Evolutionary conservation across 768 basidiomycete genomes (phyloP), one percentile per base, ranked within the genome.

Genomic region (Amanita rimosa): DNA sequence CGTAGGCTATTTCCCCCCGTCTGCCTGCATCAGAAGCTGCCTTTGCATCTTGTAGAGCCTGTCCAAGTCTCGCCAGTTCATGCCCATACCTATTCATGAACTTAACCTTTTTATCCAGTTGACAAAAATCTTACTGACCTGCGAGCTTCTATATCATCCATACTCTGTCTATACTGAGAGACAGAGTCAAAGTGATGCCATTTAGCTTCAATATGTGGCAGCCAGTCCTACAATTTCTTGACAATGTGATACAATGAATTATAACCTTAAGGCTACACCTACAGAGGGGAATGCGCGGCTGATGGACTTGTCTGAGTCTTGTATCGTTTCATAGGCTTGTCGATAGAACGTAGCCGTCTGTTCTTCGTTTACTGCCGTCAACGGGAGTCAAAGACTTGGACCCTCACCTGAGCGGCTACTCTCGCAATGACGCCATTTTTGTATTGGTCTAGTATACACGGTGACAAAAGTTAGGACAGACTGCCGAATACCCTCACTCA

Each of bases 401-500:
- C 13, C 24, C 37, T 27, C 54, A 85, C 88, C 57, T 81, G 79
- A 24, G 79, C 77, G 4, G 93, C 83, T 44, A 97, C 70, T 60
- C 85, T 89, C 3, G 92, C 85, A 50, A 96, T 75, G 2, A 91
- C 68, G 1, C 77, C 81, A 57, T 93, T 91, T 68, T 87, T 93
- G 60, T 78, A 81, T 56, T 78, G 76, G 59, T 76, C 75, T 78
- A 54, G 29, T 44, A 50, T 48, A 38, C 54, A 46, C 55, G 22
- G 53, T 56, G 48, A 48, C 19, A 50, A 37, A 47, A 21, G 10
- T 7, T 5, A 8, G 14, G n/a, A n/a, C 2, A 27, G 7, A 36
- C 19, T 17, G 16, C 9, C 17, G n/a, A 45, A 38, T 16, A 38
- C 42, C 26, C 72, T 56, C 56, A 90, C 92, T 87, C 51, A 88